Conservation (phyloP, 106 monocot species). For the Vanilla planifolia region DNA sequence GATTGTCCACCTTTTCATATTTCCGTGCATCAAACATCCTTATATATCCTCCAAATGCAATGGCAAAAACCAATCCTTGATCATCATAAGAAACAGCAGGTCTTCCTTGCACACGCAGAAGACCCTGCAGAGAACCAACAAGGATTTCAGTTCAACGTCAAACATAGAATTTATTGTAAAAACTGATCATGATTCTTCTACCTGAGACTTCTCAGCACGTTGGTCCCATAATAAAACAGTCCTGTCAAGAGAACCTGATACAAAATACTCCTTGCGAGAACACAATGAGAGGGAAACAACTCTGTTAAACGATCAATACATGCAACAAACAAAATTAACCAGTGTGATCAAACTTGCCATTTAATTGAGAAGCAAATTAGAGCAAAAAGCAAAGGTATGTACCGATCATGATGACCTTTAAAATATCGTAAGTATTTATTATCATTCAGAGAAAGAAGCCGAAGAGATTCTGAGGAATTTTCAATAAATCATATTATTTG, state of each 20-base stretch:
- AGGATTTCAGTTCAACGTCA: slow-evolving; percentile 6
- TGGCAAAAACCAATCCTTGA: slow-evolving; percentile 88
- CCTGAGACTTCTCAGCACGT: slow-evolving; percentile 92
- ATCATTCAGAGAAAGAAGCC: slow-evolving; percentile 90
- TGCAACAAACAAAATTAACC: background rate
- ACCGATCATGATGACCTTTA: slow-evolving; percentile 99
- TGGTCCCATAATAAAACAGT: slow-evolving; percentile 95
- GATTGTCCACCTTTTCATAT: slow-evolving; percentile 57
- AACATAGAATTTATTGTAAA: too few relatives aligned
- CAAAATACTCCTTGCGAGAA: slow-evolving; percentile 71
- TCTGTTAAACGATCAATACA: slow-evolving; percentile 22
- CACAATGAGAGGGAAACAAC: slow-evolving; percentile 94
- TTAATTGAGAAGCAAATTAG: background rate
- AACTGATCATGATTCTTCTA: slow-evolving; percentile 10
- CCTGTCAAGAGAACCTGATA: slow-evolving; percentile 95
- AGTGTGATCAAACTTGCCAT: background rate
- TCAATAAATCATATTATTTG: slow-evolving; percentile 1
- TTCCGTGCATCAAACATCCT: slow-evolving; percentile 91
- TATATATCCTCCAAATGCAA: slow-evolving; percentile 78
- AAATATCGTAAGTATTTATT: slow-evolving; percentile 95
- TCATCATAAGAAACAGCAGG: slow-evolving; percentile 98
- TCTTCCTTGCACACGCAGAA: slow-evolving; percentile 87
- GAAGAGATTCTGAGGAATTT: slow-evolving; percentile 66
- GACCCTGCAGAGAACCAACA: slow-evolving; percentile 38
- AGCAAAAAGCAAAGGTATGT: background rate